Evolutionary conservation across 495 filamentous ascomycete genomes (phyloP).

Genomic region (Parmelia sp.): DNA sequence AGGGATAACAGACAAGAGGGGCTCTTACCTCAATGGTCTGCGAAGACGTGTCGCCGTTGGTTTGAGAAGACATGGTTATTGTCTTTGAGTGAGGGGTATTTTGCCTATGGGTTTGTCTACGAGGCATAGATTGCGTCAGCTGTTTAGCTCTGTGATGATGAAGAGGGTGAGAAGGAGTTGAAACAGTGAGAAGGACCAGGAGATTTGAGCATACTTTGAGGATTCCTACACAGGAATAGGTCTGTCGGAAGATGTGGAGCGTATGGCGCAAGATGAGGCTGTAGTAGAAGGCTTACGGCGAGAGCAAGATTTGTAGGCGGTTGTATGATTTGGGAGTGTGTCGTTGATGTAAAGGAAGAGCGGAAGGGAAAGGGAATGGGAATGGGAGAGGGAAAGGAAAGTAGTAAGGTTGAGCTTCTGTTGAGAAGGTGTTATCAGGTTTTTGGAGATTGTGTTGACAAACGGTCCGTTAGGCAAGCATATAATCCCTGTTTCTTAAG

Average conservation of each 20-base stretch:
- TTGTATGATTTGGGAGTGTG: background rate
- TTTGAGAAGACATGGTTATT: conserved; percentile 16
- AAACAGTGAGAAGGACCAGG: background rate
- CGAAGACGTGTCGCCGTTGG: conserved; percentile 17
- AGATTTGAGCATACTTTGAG: background rate
- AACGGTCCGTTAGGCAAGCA: background rate
- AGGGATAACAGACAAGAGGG: conserved; percentile 1
- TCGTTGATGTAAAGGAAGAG: background rate
- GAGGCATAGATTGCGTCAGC: background rate
- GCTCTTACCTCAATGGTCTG: conserved; percentile 16
- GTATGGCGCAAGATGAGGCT: background rate
- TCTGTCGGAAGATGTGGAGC: background rate
- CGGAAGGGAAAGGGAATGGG: background rate
- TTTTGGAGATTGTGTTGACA: background rate
- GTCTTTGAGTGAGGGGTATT: conserved; percentile 1
- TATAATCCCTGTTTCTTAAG: background rate
- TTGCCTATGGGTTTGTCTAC: background rate
- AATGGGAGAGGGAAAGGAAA: background rate
- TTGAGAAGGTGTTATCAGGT: conserved; percentile 8
- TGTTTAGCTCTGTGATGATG: background rate
- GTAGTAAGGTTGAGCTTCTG: background rate
- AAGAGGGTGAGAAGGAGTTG: background rate
- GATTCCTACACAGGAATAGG: background rate
- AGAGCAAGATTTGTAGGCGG: background rate
- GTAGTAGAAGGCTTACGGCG: background rate